These are phyloP conservation scores for Coccomyxa sp. DNA, from an alignment of 139 green algal genomes.

Conservation along the genomic window DNA sequence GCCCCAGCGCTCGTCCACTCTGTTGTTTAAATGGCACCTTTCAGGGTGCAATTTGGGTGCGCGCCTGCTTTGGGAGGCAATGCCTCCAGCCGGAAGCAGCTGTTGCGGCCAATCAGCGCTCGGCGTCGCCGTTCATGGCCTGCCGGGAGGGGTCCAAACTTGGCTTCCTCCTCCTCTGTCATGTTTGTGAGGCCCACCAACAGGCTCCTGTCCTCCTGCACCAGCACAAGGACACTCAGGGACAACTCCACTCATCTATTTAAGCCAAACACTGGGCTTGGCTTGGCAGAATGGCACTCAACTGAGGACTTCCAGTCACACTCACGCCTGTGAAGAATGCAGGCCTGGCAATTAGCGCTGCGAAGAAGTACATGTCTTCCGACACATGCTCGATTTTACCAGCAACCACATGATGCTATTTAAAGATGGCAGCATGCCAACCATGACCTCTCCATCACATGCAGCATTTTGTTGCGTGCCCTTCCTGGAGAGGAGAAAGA, in stretches of 20 bases:
- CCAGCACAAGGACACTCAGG: neutral
- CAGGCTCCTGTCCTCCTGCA: conserved; percentile 16
- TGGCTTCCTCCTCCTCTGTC: neutral
- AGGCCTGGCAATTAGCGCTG: too few relatives aligned
- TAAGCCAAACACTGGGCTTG: neutral
- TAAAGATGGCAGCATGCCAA: too few relatives aligned
- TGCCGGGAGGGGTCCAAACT: neutral
- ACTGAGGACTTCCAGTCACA: neutral
- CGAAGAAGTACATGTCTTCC: too few relatives aligned
- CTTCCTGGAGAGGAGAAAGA: neutral
- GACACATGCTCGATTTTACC: neutral
- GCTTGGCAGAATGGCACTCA: neutral
- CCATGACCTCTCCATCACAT: neutral
- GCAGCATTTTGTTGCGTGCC: neutral
- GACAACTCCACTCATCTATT: neutral
- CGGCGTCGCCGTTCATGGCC: neutral
- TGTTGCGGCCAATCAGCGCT: neutral
- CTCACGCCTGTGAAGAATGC: neutral
- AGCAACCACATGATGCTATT: too few relatives aligned
- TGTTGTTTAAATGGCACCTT: too few relatives aligned
- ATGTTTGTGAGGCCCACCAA: conserved; percentile 10
- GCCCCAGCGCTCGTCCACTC: too few relatives aligned
- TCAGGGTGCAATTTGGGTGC: too few relatives aligned
- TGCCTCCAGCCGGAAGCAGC: conserved; percentile 14
- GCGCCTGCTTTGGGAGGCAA: conserved; percentile 1